Conservation (phyloP, 2,329 filamentous ascomycete genomes). For the Knoxdaviesia proteae region DNA sequence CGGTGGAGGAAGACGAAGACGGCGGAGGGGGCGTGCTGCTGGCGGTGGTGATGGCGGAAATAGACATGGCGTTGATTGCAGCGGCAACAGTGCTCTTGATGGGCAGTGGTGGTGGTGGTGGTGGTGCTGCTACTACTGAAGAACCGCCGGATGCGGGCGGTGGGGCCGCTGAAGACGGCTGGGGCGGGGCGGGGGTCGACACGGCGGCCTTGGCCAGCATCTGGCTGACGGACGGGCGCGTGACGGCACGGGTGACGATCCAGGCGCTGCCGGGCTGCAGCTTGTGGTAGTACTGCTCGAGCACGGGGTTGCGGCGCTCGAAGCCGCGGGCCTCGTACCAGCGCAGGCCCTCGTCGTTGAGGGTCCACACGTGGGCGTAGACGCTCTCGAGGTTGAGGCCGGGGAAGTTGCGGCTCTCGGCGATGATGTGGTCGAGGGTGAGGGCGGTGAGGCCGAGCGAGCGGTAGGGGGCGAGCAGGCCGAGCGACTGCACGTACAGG, state of each 20-base stretch:
- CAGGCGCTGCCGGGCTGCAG: conserved; percentile 40
- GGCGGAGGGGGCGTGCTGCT: conserved; percentile 9
- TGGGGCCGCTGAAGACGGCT: conserved; percentile 1
- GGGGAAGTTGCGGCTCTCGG: conserved; percentile 14
- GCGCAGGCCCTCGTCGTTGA: conserved; percentile 38
- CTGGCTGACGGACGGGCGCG: conserved; percentile 4
- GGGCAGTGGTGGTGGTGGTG: too few relatives aligned
- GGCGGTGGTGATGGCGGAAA: background rate
- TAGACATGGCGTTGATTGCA: background rate
- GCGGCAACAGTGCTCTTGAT: conserved; percentile 2
- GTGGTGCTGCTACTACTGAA: too few relatives aligned
- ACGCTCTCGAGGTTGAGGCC: conserved; percentile 20
- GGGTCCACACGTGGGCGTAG: conserved; percentile 49
- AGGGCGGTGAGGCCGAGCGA: conserved; percentile 35
- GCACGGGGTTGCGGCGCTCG: conserved; percentile 20
- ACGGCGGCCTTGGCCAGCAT: conserved; percentile 4
- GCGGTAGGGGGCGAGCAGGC: conserved; percentile 41
- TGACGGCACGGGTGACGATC: conserved; percentile 29
- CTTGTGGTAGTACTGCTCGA: conserved; percentile 40
- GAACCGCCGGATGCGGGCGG: background rate
- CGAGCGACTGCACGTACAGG: conserved; percentile 45
- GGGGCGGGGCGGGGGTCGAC: background rate
- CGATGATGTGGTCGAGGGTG: conserved; percentile 30
- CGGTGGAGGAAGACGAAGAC: conserved; percentile 14
- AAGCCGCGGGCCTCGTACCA: conserved; percentile 44